Base-by-base conservation (phyloP, 352 stramenopile genomes). In the Phytophthora sp. region DNA sequence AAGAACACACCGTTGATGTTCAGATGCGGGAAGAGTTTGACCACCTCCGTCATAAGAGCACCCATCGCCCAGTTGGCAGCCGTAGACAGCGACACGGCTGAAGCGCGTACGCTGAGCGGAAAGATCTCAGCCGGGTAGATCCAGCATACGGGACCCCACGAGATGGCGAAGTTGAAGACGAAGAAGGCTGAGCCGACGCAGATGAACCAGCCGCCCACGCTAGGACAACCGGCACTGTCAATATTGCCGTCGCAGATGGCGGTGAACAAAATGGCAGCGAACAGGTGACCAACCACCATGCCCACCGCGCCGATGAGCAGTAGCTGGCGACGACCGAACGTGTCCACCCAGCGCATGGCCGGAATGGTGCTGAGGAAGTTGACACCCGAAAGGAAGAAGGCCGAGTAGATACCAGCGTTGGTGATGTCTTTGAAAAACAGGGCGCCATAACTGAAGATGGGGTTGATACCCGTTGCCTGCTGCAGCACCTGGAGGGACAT, bases 1-100 rank as follows among this genome's bases (percentile, higher is more conserved):
- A 66, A 81, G 67, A 88, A 88, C 13, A 80, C 73, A 27, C 69
- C 73, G 73, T 81, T 66, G 66, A 81, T 78, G 69, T 81, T 75
- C 47, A 63, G 55, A 2, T 24, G 23, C 38, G 53, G 53, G 39
- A 61, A 61, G 15, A 61, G 53, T 39, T 61, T 61, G n/a, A 61
- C 54, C n/a, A 63, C 55, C 31, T 79, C 55, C 24, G 69, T 63
- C 70, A 79, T 81, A 24, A 72, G 46, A 16, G 64, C 63, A 20
- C 73, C 73, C 69, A 77, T 79, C 20, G 65, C 23, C 73, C 73
- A 81, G 55, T 79, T 83, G 41, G 73, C 41, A 15, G 55, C 55
- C 1, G 55, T 63, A 7, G 55, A 63, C 7, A 63, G 29, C 16
- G 55, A 15, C 27, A 63, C 41, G 12, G 41, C 55, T 41, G 41